Conservation (phyloP, 1,284 basidiomycete species). For the Heterobasidion occidentale region DNA sequence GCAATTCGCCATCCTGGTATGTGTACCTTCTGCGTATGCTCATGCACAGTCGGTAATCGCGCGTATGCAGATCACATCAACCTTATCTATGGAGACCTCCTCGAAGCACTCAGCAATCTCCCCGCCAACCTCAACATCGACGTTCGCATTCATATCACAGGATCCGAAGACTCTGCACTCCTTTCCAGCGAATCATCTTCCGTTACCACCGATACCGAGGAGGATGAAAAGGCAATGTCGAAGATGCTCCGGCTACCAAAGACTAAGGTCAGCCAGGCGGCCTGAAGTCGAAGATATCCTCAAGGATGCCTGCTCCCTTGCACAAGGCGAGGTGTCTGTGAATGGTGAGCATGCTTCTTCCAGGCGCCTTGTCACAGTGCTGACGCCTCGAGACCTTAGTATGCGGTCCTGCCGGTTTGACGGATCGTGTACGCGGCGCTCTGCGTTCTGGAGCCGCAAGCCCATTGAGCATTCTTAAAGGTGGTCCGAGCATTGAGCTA, state of each 20-base stretch:
- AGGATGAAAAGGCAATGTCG: slow-evolving; percentile 11
- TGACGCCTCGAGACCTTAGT: slow-evolving; percentile 22
- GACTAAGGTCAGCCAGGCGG: slow-evolving; percentile 9
- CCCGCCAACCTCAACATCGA: slow-evolving; percentile 21
- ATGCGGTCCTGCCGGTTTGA: slow-evolving; percentile 37
- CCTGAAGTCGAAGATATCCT: slow-evolving; percentile 20
- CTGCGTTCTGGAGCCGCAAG: slow-evolving; percentile 29
- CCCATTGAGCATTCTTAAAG: slow-evolving; percentile 26
- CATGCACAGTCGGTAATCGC: not conserved
- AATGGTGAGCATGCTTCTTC: slow-evolving; percentile 17
- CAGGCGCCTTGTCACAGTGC: not conserved
- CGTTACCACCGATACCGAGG: not conserved
- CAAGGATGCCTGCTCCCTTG: slow-evolving; percentile 15
- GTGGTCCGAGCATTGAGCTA: slow-evolving; percentile 33
- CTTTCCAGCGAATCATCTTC: slow-evolving; percentile 13
- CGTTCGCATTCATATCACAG: slow-evolving; percentile 26
- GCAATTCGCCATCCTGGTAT: slow-evolving; percentile 27
- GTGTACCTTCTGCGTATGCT: slow-evolving; percentile 2
- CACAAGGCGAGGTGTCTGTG: slow-evolving; percentile 20
- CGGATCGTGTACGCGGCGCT: slow-evolving; percentile 28
- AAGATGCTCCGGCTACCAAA: slow-evolving; percentile 17
- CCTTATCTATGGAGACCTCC: slow-evolving; percentile 27
- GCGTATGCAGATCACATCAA: slow-evolving; percentile 17
- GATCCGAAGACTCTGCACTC: not conserved
- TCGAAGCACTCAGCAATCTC: slow-evolving; percentile 13